These are phyloP conservation scores for Nicotiana paniculata DNA, from an alignment of 257 asterid genomes.

Conservation along the genomic window DNA sequence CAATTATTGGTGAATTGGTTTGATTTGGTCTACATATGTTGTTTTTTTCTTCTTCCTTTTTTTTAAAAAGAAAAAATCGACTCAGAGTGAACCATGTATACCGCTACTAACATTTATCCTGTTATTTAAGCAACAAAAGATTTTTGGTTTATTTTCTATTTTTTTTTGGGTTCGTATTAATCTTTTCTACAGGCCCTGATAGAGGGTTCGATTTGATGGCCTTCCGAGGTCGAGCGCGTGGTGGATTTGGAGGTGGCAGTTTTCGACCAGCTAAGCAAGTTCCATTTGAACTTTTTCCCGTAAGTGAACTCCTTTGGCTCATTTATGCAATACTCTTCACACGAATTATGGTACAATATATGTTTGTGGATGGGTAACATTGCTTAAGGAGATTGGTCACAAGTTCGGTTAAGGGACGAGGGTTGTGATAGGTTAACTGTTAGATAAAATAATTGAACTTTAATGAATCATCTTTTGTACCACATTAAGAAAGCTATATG, in stretches of 20 bases:
- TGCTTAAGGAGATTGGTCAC: background rate
- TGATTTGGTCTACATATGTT: background rate
- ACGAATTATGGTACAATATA: background rate
- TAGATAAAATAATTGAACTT: background rate
- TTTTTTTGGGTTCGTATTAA: background rate
- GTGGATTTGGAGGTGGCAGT: slow-evolving; percentile 16
- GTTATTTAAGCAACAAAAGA: background rate
- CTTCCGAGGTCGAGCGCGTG: slow-evolving; percentile 41
- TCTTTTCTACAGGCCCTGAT: background rate
- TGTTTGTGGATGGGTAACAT: slow-evolving; percentile 4
- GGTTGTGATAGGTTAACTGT: background rate
- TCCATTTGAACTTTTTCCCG: slow-evolving; percentile 45
- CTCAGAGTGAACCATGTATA: background rate
- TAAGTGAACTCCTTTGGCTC: slow-evolving; percentile 8
- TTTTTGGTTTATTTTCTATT: background rate
- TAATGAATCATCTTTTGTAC: background rate
- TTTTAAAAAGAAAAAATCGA: background rate
- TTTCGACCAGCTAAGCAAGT: slow-evolving; percentile 22
- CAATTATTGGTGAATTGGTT: background rate
- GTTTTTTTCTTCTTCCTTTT: background rate
- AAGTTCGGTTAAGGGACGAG: background rate
- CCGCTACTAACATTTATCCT: background rate
- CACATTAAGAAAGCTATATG: background rate
- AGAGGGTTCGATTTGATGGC: slow-evolving; percentile 25
- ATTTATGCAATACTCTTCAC: background rate